Percentiles rank a stretch among this genome's conserved stretches.
Evolutionary conservation across 2,329 filamentous ascomycete species (phyloP).

Genomic region (Pestalotiopsis sp.): DNA sequence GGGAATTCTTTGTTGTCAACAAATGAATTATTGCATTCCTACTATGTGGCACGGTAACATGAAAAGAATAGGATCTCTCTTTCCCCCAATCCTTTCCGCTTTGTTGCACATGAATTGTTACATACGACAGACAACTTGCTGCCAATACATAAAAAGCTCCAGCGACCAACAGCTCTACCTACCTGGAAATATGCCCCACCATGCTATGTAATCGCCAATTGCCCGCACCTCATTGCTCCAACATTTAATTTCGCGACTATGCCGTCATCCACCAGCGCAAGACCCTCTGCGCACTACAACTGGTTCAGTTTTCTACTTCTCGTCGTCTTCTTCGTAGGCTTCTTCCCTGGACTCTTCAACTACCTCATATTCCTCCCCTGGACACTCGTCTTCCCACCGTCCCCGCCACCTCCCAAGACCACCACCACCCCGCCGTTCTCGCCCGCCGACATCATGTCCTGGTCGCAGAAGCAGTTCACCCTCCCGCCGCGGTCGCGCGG

Average conservation of each 20-base stretch:
- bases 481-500: constrained; percentile 79
- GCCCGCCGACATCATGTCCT: constrained; percentile 61
- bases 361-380: constrained; percentile 53
- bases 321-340: constrained; percentile 48
- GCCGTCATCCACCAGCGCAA: constrained; percentile 38
- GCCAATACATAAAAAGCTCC: not conserved
- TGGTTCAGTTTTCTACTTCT: constrained; percentile 47
- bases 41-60: not conserved
- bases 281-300: constrained; percentile 35
- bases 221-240: constrained; percentile 12
- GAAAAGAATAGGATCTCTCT: not conserved
- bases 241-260: constrained; percentile 25
- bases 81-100: not conserved
- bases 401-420: constrained; percentile 17
- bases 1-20: not conserved
- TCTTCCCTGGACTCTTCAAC: constrained; percentile 59
- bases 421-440: constrained; percentile 11
- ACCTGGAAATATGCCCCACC: constrained; percentile 15
- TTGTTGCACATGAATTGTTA: not conserved
- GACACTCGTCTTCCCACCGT: constrained; percentile 32
- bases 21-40: not conserved
- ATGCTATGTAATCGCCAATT: constrained; percentile 11
- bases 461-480: constrained; percentile 83
- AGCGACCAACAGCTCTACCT: not conserved
- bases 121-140: not conserved